A percentile compares a stretch with the other conserved stretches of the same genome.
phyloP scores from a whole-genome alignment of 73 alveolate genomes.

The Urostyla sp. region DNA sequence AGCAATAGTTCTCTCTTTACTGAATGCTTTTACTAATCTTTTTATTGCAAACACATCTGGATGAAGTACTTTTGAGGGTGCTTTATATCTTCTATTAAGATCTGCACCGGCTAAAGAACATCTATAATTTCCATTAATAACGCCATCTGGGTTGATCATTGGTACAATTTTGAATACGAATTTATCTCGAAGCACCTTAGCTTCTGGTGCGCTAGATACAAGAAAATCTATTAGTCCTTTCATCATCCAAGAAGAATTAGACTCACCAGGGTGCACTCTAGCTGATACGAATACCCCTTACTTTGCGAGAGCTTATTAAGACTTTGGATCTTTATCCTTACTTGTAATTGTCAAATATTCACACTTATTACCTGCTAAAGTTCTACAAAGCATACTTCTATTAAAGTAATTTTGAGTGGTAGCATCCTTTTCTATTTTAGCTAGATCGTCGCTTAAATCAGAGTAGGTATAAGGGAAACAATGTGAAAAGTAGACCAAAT shows the following conservation, averaged over 20 bases:
- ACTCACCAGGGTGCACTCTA: slow-evolving; percentile 99
- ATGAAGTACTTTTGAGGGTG: slow-evolving; percentile 81
- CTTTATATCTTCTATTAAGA: slow-evolving; percentile 81
- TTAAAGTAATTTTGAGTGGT: slow-evolving; percentile 38
- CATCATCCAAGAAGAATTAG: slow-evolving; percentile 95
- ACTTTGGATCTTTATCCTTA: slow-evolving; percentile 46
- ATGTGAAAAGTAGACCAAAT: slow-evolving; percentile 84
- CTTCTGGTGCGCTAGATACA: slow-evolving; percentile 62
- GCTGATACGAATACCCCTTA: slow-evolving; percentile 85
- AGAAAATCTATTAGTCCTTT: slow-evolving; percentile 92
- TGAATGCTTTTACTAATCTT: slow-evolving; percentile 75
- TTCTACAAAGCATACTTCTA: slow-evolving; percentile 51
- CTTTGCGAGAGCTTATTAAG: slow-evolving; percentile 4
- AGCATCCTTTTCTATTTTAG: slow-evolving; percentile 38
- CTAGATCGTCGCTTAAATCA: slow-evolving; percentile 81
- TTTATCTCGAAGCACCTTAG: slow-evolving; percentile 82
- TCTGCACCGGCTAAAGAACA: slow-evolving; percentile 85
- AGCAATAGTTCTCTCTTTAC: slow-evolving; percentile 78
- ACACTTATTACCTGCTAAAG: slow-evolving; percentile 65
- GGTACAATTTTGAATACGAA: slow-evolving; percentile 92
- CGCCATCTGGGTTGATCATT: slow-evolving; percentile 90
- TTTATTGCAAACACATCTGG: slow-evolving; percentile 81
- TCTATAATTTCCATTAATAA: slow-evolving; percentile 81
- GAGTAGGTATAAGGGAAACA: slow-evolving; percentile 91
- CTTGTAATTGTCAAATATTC: slow-evolving; percentile 77